phyloP scores from a whole-genome alignment of 2,329 filamentous ascomycete genomes.

The Cladosporium sp. region DNA sequence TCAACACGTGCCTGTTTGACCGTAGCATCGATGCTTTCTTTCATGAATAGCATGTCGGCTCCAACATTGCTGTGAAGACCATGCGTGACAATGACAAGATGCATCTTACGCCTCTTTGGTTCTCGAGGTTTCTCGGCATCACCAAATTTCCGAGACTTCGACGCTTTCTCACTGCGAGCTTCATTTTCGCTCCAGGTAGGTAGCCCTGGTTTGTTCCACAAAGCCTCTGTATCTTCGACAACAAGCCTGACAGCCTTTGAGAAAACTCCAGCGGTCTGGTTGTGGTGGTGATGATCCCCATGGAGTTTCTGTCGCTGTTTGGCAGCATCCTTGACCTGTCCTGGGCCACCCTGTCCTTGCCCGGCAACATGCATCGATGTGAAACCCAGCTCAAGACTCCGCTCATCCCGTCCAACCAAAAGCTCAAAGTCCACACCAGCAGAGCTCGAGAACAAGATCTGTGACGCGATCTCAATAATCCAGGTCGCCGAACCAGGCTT shows the following conservation, averaged over 20 bases:
- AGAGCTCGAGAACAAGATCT: slow-evolving; percentile 89
- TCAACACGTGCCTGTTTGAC: slow-evolving; percentile 73
- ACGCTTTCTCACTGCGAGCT: slow-evolving; percentile 26
- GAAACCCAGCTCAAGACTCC: slow-evolving; percentile 71
- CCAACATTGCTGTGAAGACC: slow-evolving; percentile 94
- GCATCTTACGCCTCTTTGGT: slow-evolving; percentile 72
- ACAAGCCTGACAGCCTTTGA: slow-evolving; percentile 76
- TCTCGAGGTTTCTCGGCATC: slow-evolving; percentile 29
- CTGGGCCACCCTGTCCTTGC: slow-evolving; percentile 58
- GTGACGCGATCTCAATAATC: slow-evolving; percentile 88
- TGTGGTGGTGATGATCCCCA: slow-evolving; percentile 36
- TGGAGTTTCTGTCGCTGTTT: slow-evolving; percentile 54
- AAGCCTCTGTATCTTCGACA: slow-evolving; percentile 81
- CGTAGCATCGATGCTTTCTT: slow-evolving; percentile 91
- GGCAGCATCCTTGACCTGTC: slow-evolving; percentile 66
- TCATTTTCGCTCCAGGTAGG: slow-evolving; percentile 59
- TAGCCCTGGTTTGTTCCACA: slow-evolving; percentile 91
- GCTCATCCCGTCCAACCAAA: slow-evolving; percentile 80
- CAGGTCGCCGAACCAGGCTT: slow-evolving; percentile 69
- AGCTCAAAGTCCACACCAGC: slow-evolving; percentile 88
- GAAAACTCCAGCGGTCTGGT: slow-evolving; percentile 74
- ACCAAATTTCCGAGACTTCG: slow-evolving; percentile 20
- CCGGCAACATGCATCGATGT: slow-evolving; percentile 49
- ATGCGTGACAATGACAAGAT: slow-evolving; percentile 90
- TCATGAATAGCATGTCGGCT: slow-evolving; percentile 94